A percentile compares a stretch with the other conserved stretches of the same genome.
phyloP scores from a whole-genome alignment of 192 early-diverging fungal species.

The Lobosporangium transversale region DNA sequence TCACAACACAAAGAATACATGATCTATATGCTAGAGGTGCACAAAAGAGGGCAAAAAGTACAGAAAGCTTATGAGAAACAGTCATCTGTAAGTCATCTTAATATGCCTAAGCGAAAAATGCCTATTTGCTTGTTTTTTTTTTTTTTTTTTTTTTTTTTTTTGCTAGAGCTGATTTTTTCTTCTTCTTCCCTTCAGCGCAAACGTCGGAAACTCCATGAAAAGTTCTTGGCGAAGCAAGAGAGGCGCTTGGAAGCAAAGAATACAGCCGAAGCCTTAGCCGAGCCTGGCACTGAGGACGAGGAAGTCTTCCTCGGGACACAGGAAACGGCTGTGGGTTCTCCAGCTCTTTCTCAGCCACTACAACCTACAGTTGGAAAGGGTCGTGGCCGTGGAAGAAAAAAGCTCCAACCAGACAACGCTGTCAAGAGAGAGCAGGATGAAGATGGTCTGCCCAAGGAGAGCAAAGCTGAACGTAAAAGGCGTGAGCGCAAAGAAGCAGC shows the following conservation, averaged over 20 bases:
- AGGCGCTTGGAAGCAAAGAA: slow-evolving; percentile 24
- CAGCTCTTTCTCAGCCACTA: slow-evolving; percentile 10
- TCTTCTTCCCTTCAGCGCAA: slow-evolving; percentile 39
- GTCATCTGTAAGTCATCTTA: slow-evolving; percentile 36
- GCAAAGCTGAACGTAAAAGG: slow-evolving; percentile 38
- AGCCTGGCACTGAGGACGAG: slow-evolving; percentile 20
- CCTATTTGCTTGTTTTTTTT: background rate
- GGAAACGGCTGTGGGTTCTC: background rate
- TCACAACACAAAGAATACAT: slow-evolving; percentile 41
- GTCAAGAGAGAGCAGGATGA: slow-evolving; percentile 36
- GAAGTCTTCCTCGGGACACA: slow-evolving; percentile 42
- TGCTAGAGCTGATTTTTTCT: background rate
- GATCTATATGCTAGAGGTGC: slow-evolving; percentile 46
- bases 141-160: background rate
- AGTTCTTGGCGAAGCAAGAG: slow-evolving; percentile 42
- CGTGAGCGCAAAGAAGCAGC: slow-evolving; percentile 40
- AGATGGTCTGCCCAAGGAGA: slow-evolving; percentile 20
- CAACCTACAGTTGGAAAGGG: background rate
- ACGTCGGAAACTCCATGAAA: slow-evolving; percentile 50
- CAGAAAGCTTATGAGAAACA: slow-evolving; percentile 47
- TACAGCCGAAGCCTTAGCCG: background rate
- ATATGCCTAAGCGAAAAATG: no score
- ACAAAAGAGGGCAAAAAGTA: slow-evolving; percentile 43
- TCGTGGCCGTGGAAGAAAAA: slow-evolving; percentile 39
- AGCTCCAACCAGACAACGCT: slow-evolving; percentile 12